Conservation (phyloP, 768 basidiomycete genomes). For the Tremella fuciformis region DNA sequence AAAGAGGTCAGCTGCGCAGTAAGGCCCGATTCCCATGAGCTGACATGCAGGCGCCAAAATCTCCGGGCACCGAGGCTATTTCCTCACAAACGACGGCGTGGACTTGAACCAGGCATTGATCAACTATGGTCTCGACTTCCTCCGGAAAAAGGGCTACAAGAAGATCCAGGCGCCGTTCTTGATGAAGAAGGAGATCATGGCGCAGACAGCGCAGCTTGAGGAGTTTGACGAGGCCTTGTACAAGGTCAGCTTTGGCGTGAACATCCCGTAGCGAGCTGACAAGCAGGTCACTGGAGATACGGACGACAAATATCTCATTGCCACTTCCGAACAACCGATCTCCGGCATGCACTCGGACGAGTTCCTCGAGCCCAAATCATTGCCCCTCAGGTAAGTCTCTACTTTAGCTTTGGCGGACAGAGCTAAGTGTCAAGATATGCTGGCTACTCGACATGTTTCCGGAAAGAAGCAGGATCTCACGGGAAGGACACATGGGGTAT, state of each 20-base stretch:
- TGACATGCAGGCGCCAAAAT: slow-evolving; percentile 60
- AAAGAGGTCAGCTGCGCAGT: slow-evolving; percentile 59
- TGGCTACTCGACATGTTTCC: slow-evolving; percentile 83
- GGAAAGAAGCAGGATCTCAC: slow-evolving; percentile 96
- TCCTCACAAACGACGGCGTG: slow-evolving; percentile 89
- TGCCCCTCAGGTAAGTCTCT: slow-evolving; percentile 72
- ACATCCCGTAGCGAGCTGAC: slow-evolving; percentile 61
- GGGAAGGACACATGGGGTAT: slow-evolving; percentile 99
- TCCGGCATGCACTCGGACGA: slow-evolving; percentile 93
- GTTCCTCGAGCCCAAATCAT: slow-evolving; percentile 90
- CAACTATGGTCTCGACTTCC: slow-evolving; percentile 88
- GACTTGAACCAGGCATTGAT: slow-evolving; percentile 97
- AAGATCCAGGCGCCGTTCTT: slow-evolving; percentile 97
- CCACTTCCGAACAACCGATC: slow-evolving; percentile 97
- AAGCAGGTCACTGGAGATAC: slow-evolving; percentile 54
- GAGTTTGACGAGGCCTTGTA: slow-evolving; percentile 99
- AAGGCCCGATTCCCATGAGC: not conserved
- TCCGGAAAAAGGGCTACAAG: slow-evolving; percentile 76
- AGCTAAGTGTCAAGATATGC: slow-evolving; percentile 50
- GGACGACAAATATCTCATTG: slow-evolving; percentile 98
- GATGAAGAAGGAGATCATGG: slow-evolving; percentile 97
- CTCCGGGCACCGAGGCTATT: slow-evolving; percentile 93
- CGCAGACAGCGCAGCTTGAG: slow-evolving; percentile 93
- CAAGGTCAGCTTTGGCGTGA: slow-evolving; percentile 62
- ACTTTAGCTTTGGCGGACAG: not conserved